Evolutionary conservation across 2,329 filamentous ascomycete genomes (phyloP).

Genomic region (Penicillium digitatum): DNA sequence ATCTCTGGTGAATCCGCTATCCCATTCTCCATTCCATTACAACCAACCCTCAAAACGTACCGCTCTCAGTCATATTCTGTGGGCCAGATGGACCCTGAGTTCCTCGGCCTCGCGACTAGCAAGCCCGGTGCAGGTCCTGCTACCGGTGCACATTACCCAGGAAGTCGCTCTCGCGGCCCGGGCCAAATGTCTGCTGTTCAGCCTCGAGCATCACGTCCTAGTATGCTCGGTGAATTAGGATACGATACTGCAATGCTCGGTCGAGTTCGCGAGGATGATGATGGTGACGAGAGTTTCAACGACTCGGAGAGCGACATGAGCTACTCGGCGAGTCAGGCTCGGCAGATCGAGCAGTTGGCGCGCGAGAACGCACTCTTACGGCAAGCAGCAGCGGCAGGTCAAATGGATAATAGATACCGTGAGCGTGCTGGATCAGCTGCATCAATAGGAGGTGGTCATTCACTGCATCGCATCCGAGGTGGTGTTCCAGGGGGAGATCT

Average conservation of each 20-base stretch:
- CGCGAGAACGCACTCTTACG: conserved; percentile 47
- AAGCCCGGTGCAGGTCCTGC: conserved; percentile 26
- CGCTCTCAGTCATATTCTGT: conserved; percentile 96
- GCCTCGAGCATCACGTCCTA: conserved; percentile 67
- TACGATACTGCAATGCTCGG: conserved; percentile 46
- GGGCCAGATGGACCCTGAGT: conserved; percentile 75
- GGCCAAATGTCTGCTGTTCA: conserved; percentile 66
- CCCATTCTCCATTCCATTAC: conserved; percentile 80
- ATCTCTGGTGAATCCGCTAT: conserved; percentile 56
- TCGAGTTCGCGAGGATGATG: conserved; percentile 49
- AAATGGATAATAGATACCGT: conserved; percentile 38
- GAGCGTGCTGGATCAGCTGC: conserved; percentile 43
- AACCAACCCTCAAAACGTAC: conserved; percentile 87
- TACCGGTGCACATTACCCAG: conserved; percentile 23
- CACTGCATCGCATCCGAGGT: conserved; percentile 40
- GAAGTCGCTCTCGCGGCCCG: conserved; percentile 36
- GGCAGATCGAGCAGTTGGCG: conserved; percentile 46
- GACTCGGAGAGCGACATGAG: conserved; percentile 39
- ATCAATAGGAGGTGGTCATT: conserved; percentile 32
- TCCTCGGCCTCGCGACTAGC: conserved; percentile 32
- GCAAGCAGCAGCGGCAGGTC: conserved; percentile 42
- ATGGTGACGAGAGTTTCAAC: conserved; percentile 41
- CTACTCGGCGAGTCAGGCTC: conserved; percentile 40
- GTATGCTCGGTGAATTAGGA: conserved; percentile 45
- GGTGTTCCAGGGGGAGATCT: conserved; percentile 45